Conservation (phyloP, 768 basidiomycete genomes). For the Plicaturopsis crispa region DNA sequence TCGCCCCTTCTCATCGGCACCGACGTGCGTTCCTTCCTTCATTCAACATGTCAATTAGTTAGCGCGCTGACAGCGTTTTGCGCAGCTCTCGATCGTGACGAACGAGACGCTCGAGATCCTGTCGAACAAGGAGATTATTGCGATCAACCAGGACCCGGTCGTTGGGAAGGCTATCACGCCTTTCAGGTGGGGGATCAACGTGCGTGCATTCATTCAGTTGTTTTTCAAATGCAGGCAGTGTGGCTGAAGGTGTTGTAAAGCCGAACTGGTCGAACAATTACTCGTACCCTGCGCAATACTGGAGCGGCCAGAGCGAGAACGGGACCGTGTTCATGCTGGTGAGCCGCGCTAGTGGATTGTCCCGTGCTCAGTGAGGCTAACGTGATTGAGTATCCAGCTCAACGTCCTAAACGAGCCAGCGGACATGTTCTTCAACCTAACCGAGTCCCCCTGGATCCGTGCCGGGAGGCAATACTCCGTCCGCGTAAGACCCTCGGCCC, state of each 20-base stretch:
- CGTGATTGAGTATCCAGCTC: too few species aligned
- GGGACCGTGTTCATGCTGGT: constrained; percentile 66
- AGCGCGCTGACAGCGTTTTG: not conserved
- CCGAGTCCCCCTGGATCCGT: constrained; percentile 66
- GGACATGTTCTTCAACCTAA: constrained; percentile 53
- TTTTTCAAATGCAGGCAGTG: too few species aligned
- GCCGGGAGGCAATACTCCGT: constrained; percentile 61
- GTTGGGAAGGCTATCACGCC: constrained; percentile 56
- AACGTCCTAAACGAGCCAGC: constrained; percentile 51
- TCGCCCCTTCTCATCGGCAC: constrained; percentile 60
- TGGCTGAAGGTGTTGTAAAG: too few species aligned
- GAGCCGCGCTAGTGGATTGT: too few species aligned
- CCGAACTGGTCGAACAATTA: constrained; percentile 35
- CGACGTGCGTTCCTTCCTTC: constrained; percentile 28
- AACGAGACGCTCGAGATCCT: constrained; percentile 47
- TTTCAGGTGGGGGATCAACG: constrained; percentile 64
- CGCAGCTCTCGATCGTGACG: constrained; percentile 42
- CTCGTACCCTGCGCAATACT: constrained; percentile 60
- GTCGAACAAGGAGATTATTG: constrained; percentile 56
- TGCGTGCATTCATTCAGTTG: constrained; percentile 24
- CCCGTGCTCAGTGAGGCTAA: too few species aligned
- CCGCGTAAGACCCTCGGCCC: constrained; percentile 36
- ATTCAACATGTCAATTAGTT: not conserved
- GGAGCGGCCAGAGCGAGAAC: constrained; percentile 60
- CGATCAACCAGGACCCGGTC: constrained; percentile 62